phyloP scores from a whole-genome alignment of 129 eudicot genomes.

The Erigeron canadensis region DNA sequence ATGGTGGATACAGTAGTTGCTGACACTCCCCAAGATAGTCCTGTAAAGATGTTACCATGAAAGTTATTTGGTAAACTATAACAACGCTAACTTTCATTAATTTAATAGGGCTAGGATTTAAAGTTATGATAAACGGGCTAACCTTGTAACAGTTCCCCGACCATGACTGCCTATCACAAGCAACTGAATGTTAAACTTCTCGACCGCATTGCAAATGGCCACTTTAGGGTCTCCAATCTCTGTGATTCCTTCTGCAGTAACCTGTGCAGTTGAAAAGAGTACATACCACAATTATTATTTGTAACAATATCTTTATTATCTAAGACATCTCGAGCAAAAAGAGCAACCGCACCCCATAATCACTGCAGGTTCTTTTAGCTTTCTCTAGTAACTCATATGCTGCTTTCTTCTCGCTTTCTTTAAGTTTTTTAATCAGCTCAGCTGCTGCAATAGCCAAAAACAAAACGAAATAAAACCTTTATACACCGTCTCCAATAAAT shows the following conservation, averaged over 20 bases:
- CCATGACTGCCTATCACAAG: conserved; percentile 44
- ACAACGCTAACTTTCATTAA: background rate
- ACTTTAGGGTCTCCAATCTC: conserved; percentile 41
- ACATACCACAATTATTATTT: background rate
- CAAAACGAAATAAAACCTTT: background rate
- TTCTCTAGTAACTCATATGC: conserved; percentile 30
- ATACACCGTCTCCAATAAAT: background rate
- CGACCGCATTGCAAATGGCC: conserved; percentile 41
- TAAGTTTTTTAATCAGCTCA: conserved; percentile 28
- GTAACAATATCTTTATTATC: background rate
- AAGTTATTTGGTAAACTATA: background rate
- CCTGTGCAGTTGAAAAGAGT: conserved; percentile 20
- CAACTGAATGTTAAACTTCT: conserved; percentile 30
- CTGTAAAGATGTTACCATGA: conserved; percentile 2
- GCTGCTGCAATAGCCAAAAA: conserved; percentile 25
- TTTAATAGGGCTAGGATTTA: no score
- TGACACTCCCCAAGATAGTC: conserved; percentile 40
- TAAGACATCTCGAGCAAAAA: background rate
- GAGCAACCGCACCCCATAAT: conserved; percentile 29
- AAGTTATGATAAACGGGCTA: conserved; percentile 3
- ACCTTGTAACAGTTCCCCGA: conserved; percentile 39
- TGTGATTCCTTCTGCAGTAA: conserved; percentile 33
- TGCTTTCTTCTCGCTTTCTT: conserved; percentile 30
- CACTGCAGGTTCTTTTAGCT: conserved; percentile 40
- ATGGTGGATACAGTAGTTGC: conserved; percentile 39